Percentiles rank a stretch among this genome's conserved stretches.
Evolutionary conservation across 164 flowering plant genomes (phyloP).

Genomic region (Litsea cubeba): DNA sequence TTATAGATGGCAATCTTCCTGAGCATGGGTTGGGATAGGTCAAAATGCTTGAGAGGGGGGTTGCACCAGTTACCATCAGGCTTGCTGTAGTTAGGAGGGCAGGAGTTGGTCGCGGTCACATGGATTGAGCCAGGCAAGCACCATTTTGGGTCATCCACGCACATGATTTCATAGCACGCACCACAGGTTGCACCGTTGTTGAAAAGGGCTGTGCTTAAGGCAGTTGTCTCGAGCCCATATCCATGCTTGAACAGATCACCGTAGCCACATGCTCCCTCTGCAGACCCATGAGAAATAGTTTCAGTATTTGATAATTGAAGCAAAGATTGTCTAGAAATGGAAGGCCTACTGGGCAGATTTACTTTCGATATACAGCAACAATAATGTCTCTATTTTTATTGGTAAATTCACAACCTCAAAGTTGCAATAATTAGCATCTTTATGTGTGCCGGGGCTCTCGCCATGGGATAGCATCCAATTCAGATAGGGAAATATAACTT

Average conservation of each 20-base stretch:
- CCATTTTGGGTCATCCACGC: conserved; percentile 13
- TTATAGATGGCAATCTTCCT: conserved; percentile 9
- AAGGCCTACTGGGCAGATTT: no score
- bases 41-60: conserved; percentile 31
- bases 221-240: conserved; percentile 29
- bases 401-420: no score
- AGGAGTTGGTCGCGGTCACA: conserved; percentile 30
- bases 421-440: no score
- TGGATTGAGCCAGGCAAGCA: conserved; percentile 7
- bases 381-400: no score
- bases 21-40: conserved; percentile 21
- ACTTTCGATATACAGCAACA: no score
- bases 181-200: conserved; percentile 20
- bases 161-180: conserved; percentile 25
- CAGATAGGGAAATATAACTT: no score
- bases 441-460: no score
- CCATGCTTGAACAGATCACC: conserved; percentile 20
- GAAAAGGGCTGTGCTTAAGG: conserved; percentile 32
- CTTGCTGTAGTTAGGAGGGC: conserved; percentile 21
- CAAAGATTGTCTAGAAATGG: no score
- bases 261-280: conserved; percentile 17
- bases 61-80: conserved; percentile 25
- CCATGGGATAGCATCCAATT: no score
- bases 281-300: no score
- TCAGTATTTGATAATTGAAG: no score